Percentiles rank a stretch among this genome's conserved stretches.
phyloP scores from a whole-genome alignment of 1,139 yeast genomes.

The Protomyces arabidopsidicola region DNA sequence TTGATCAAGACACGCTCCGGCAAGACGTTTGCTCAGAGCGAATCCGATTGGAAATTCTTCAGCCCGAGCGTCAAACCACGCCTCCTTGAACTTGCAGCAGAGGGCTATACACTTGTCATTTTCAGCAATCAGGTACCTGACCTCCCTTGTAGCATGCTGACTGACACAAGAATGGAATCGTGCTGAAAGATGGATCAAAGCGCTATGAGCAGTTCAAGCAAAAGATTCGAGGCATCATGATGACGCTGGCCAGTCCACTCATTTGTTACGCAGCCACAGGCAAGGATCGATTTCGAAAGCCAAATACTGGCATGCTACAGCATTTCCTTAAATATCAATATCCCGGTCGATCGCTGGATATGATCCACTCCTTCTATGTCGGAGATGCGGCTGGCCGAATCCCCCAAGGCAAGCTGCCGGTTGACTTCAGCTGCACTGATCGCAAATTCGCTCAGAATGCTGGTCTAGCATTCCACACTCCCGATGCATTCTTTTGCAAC shows the following conservation, averaged over 20 bases:
- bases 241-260: constrained; percentile 40
- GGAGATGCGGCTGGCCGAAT: constrained; percentile 95
- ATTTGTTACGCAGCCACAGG: constrained; percentile 56
- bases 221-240: constrained; percentile 29
- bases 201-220: constrained; percentile 45
- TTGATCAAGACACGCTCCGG: constrained; percentile 51
- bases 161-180: constrained; percentile 9
- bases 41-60: constrained; percentile 69
- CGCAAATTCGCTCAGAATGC: constrained; percentile 57
- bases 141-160: constrained; percentile 37
- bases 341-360: constrained; percentile 36
- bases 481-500: constrained; percentile 54
- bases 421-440: constrained; percentile 67
- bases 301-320: constrained; percentile 67
- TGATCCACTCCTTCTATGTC: constrained; percentile 57
- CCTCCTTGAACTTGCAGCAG: constrained; percentile 35
- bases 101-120: constrained; percentile 48
- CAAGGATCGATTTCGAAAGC: constrained; percentile 57
- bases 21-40: constrained; percentile 50
- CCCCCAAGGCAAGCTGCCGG: constrained; percentile 44
- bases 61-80: constrained; percentile 39
- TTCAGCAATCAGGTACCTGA: constrained; percentile 82
- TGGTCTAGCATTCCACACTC: constrained; percentile 55
- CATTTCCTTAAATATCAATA: constrained; percentile 45
- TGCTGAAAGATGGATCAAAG: constrained; percentile 41